Percentiles rank a stretch among this genome's conserved stretches.
Evolutionary conservation across 2,329 filamentous ascomycete species (phyloP).

Genomic region (Microthyrium microscopicum): DNA sequence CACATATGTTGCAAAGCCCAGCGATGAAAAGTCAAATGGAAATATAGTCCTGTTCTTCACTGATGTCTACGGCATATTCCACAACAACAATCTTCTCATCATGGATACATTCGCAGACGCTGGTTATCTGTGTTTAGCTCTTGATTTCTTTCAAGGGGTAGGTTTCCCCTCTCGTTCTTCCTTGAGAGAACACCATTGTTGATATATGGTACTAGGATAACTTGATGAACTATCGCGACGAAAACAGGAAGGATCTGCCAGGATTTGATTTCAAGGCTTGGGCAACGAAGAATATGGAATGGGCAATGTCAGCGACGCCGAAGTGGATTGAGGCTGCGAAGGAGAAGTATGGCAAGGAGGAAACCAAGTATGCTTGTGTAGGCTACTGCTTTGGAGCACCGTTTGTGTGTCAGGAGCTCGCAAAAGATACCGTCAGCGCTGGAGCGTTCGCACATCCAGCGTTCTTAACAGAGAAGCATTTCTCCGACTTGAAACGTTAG

Average conservation of each 20-base stretch:
- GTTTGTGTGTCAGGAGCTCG: constrained; percentile 28
- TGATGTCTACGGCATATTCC: constrained; percentile 29
- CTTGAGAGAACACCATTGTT: background rate
- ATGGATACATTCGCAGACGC: constrained; percentile 31
- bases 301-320: constrained; percentile 27
- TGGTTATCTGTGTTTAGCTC: constrained; percentile 26
- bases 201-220: constrained; percentile 21
- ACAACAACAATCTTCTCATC: constrained; percentile 25
- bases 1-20: constrained; percentile 23
- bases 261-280: constrained; percentile 33
- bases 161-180: constrained; percentile 6
- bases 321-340: constrained; percentile 27
- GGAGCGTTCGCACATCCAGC: constrained; percentile 37
- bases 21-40: constrained; percentile 20
- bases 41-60: constrained; percentile 30
- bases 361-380: constrained; percentile 24
- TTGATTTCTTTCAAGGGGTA: constrained; percentile 31
- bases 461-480: constrained; percentile 31
- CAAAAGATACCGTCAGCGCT: constrained; percentile 20
- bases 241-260: constrained; percentile 17
- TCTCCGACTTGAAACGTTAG: constrained; percentile 20
- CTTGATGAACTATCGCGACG: constrained; percentile 24
- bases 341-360: constrained; percentile 17
- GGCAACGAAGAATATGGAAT: constrained; percentile 28
- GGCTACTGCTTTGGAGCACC: constrained; percentile 26